Evolutionary conservation across 2,329 filamentous ascomycete species (phyloP).

Genomic region (Scopulariopsis brevicaulis): DNA sequence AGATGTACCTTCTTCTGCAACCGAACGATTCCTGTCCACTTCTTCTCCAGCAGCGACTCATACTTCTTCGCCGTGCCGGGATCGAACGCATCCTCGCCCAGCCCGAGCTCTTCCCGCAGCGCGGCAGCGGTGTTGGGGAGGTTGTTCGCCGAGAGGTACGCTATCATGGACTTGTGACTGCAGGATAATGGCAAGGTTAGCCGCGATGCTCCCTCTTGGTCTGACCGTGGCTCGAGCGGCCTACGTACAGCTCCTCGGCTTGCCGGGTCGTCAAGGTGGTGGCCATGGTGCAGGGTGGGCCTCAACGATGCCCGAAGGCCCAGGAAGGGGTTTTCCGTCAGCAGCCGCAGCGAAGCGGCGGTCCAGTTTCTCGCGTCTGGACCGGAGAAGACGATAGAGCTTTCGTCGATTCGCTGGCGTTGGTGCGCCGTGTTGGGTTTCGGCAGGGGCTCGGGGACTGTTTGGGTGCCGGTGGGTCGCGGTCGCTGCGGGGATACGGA

Average conservation of each 20-base stretch:
- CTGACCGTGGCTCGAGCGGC: neutral
- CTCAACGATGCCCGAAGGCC: neutral
- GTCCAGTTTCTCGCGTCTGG: neutral
- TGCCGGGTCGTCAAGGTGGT: conserved; percentile 60
- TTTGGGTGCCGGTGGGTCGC: neutral
- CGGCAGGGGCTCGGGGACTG: neutral
- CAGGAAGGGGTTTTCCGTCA: neutral
- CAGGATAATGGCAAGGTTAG: neutral
- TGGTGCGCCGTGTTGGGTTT: neutral
- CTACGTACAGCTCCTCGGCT: conserved; percentile 75
- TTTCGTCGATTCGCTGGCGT: neutral
- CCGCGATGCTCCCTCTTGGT: neutral
- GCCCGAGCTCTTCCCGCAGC: conserved; percentile 64
- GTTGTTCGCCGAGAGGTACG: conserved; percentile 68
- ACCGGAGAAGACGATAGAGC: neutral
- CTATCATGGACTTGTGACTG: conserved; percentile 88
- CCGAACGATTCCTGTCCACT: conserved; percentile 93
- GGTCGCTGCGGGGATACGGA: neutral
- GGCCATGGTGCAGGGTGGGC: neutral
- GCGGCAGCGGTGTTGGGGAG: conserved; percentile 58
- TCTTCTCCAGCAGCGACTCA: conserved; percentile 88
- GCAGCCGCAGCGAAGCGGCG: neutral
- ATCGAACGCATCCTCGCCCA: conserved; percentile 63
- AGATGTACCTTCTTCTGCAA: conserved; percentile 77
- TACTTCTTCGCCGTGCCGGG: conserved; percentile 83